phyloP scores from a whole-genome alignment of 179 eudicot species.

The Silene vulgaris region DNA sequence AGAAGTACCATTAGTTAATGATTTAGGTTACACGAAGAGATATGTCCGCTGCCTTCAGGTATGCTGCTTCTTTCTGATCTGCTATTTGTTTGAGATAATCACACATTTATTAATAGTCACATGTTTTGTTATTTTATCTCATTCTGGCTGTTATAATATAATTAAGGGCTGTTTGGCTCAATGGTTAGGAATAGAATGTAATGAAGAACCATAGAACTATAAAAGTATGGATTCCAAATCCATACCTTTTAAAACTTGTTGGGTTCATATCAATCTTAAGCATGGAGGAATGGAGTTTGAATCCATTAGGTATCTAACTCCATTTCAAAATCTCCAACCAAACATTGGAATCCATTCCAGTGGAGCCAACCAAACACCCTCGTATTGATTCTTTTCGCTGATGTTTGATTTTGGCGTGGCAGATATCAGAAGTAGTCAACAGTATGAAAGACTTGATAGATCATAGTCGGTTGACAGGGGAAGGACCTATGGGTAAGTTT shows the following conservation, averaged over 20 bases:
- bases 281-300: too few species aligned
- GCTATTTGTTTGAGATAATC: not conserved
- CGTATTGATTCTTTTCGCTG: not conserved
- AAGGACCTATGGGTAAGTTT: conserved; percentile 93
- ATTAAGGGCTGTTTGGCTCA: too few species aligned
- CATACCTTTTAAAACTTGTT: too few species aligned
- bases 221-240: too few species aligned
- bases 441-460: conserved; percentile 99
- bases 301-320: too few species aligned
- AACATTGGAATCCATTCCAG: too few species aligned
- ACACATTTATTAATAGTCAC: not conserved
- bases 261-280: too few species aligned
- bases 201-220: too few species aligned
- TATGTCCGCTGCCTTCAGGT: conserved; percentile 99
- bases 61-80: conserved; percentile 7
- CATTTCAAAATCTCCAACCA: too few species aligned
- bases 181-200: too few species aligned
- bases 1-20: conserved; percentile 93
- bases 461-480: conserved; percentile 66
- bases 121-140: conserved; percentile 3
- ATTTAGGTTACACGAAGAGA: conserved; percentile 91
- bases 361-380: too few species aligned
- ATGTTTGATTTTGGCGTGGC: conserved; percentile 28
- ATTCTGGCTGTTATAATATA: not conserved
- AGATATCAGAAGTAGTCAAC: conserved; percentile 98